Evolutionary conservation across 495 filamentous ascomycete genomes (phyloP).

Genomic region (Tuber brumale): DNA sequence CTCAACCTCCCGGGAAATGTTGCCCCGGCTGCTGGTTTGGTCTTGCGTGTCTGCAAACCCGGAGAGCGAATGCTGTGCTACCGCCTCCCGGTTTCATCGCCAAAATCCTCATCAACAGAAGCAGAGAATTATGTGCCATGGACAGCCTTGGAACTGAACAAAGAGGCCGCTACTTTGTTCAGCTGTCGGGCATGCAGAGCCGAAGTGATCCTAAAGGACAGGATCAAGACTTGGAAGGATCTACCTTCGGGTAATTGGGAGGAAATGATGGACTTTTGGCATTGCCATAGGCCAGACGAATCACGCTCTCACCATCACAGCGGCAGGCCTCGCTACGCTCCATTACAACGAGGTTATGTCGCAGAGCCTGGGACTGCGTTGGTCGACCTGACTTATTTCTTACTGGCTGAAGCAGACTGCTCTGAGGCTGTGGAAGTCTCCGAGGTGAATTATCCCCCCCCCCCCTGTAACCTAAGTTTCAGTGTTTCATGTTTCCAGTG

Average conservation of each 20-base stretch:
- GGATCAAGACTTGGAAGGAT: slow-evolving; percentile 73
- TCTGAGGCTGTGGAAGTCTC: slow-evolving; percentile 44
- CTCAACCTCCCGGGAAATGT: slow-evolving; percentile 64
- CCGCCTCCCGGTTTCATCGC: slow-evolving; percentile 55
- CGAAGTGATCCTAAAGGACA: slow-evolving; percentile 46
- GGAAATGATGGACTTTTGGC: slow-evolving; percentile 99
- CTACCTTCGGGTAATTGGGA: slow-evolving; percentile 95
- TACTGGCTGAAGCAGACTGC: slow-evolving; percentile 62
- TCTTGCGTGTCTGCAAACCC: slow-evolving; percentile 42
- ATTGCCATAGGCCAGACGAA: slow-evolving; percentile 83
- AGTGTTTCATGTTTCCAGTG: slow-evolving; percentile 34
- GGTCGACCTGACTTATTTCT: slow-evolving; percentile 70
- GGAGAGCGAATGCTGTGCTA: slow-evolving; percentile 55
- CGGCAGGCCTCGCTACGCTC: slow-evolving; percentile 16
- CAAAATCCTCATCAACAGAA: slow-evolving; percentile 22
- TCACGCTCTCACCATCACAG: slow-evolving; percentile 41
- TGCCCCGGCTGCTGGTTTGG: slow-evolving; percentile 37
- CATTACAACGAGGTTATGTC: slow-evolving; percentile 43
- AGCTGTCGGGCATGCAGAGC: slow-evolving; percentile 57
- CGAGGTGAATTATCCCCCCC: slow-evolving; percentile 50
- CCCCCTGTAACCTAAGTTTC: slow-evolving; percentile 18
- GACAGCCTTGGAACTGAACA: slow-evolving; percentile 59
- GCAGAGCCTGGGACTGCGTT: slow-evolving; percentile 62
- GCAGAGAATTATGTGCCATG: slow-evolving; percentile 53
- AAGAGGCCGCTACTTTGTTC: slow-evolving; percentile 49